phyloP scores from a whole-genome alignment of 2,329 filamentous ascomycete species.

The Emergomyces pasteurianus region DNA sequence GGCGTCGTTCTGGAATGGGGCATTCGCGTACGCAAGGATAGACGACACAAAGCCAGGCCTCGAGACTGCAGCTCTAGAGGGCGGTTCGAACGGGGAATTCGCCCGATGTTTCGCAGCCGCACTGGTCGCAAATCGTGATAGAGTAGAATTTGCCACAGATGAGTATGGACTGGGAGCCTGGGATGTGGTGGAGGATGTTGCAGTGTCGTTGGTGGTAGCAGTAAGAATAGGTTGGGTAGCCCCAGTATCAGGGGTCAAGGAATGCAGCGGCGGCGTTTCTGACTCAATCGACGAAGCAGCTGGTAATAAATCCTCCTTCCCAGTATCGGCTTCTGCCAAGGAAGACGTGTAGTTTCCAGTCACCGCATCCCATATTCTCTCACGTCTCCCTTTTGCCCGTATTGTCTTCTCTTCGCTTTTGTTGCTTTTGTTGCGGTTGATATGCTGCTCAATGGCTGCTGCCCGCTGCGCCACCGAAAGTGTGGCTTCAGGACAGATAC shows the following conservation, averaged over 20 bases:
- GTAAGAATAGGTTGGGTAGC: neutral
- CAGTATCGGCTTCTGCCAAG: neutral
- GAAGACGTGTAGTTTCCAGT: neutral
- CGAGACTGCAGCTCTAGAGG: neutral
- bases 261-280: neutral
- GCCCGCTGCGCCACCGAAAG: constrained; percentile 14
- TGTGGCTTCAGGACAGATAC: constrained; percentile 4
- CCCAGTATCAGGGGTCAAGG: neutral
- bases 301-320: neutral
- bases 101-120: neutral
- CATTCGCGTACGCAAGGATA: neutral
- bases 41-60: neutral
- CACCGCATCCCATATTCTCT: neutral
- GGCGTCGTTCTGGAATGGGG: neutral
- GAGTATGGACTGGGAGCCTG: neutral
- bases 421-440: constrained; percentile 8
- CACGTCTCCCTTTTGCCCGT: neutral
- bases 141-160: neutral
- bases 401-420: neutral
- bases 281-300: neutral
- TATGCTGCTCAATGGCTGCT: constrained; percentile 13
- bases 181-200: neutral
- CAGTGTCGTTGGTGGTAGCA: neutral
- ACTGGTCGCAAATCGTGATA: neutral
- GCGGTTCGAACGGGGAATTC: neutral